Evolutionary conservation across 352 stramenopile genomes (phyloP).

Genomic region (Phytopythium kandeliae): DNA sequence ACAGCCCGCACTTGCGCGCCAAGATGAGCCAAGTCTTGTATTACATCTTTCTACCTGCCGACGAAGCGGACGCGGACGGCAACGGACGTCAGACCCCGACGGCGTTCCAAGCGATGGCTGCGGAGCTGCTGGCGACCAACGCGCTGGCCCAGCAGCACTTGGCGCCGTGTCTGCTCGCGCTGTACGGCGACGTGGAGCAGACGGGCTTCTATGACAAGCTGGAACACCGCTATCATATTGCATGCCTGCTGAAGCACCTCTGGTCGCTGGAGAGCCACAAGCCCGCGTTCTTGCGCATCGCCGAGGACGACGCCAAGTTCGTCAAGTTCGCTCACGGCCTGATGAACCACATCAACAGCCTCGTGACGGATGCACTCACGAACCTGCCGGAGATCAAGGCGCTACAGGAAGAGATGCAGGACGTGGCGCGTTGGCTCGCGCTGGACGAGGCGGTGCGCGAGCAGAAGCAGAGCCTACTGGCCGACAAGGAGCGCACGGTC

Average conservation of each 20-base stretch:
- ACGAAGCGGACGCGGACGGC: conserved; percentile 65
- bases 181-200: conserved; percentile 98
- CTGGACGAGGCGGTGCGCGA: conserved; percentile 90
- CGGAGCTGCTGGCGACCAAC: conserved; percentile 63
- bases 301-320: conserved; percentile 90
- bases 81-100: conserved; percentile 7
- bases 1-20: conserved; percentile 91
- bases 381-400: conserved; percentile 94
- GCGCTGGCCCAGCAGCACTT: conserved; percentile 79
- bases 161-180: conserved; percentile 92
- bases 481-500: conserved; percentile 90
- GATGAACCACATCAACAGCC: conserved; percentile 98
- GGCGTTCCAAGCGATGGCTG: conserved; percentile 22
- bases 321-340: conserved; percentile 98
- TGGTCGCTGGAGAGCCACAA: conserved; percentile 95
- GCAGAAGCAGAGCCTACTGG: conserved; percentile 77
- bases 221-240: conserved; percentile 95
- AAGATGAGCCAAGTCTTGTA: conserved; percentile 97
- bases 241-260: conserved; percentile 95
- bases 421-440: conserved; percentile 66
- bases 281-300: conserved; percentile 91
- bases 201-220: conserved; percentile 99
- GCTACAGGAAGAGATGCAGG: conserved; percentile 90
- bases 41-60: conserved; percentile 92
- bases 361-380: conserved; percentile 95